These are phyloP conservation scores for Lecanosticta acicola DNA, from an alignment of 2,329 filamentous ascomycete genomes.

Conservation along the genomic window DNA sequence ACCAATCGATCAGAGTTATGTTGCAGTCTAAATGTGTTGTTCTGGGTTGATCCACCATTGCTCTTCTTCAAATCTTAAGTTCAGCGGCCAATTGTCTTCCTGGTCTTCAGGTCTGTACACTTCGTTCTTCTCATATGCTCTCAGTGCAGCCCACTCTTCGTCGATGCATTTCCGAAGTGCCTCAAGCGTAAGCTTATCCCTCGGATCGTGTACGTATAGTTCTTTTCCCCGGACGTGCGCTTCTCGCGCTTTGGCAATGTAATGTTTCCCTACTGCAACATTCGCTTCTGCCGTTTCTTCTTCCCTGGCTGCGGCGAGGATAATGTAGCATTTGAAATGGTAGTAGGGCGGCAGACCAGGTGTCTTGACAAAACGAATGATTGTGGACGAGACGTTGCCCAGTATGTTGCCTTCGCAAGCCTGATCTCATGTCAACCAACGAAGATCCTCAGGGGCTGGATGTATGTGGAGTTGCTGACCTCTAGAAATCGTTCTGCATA, in stretches of 20 bases:
- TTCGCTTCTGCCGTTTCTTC: background rate
- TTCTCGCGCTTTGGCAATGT: background rate
- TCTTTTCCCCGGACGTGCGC: background rate
- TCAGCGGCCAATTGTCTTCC: background rate
- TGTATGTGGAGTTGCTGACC: background rate
- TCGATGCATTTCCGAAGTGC: background rate
- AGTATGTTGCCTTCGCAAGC: background rate
- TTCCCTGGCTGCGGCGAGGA: background rate
- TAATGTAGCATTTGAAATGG: background rate
- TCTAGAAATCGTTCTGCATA: background rate
- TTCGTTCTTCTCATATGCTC: background rate
- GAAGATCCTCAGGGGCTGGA: too few relatives aligned
- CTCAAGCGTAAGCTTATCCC: background rate
- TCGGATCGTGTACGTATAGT: background rate
- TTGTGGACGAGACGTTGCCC: background rate
- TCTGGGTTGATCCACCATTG: background rate
- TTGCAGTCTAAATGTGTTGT: too few relatives aligned
- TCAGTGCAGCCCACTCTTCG: background rate
- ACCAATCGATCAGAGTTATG: too few relatives aligned
- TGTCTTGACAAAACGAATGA: background rate
- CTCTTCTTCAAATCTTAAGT: background rate
- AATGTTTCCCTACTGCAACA: background rate
- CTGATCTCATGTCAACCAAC: background rate
- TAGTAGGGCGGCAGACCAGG: background rate
- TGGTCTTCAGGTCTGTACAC: background rate